phyloP scores from a whole-genome alignment of 331 rosid species.

The Quercus tomentella region DNA sequence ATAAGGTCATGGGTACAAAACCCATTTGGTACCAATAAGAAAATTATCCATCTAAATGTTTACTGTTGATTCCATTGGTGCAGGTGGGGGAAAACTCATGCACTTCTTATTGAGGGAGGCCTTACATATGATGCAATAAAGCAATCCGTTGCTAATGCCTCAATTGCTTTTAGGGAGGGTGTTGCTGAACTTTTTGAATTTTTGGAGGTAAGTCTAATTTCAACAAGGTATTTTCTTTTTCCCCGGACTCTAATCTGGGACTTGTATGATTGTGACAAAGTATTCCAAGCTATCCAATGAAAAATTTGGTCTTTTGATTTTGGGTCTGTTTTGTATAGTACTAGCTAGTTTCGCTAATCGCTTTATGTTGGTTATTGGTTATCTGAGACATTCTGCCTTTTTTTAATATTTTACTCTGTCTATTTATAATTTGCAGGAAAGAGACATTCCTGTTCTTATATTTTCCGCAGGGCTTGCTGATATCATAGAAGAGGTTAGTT shows the following conservation, averaged over 20 bases:
- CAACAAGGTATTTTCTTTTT: neutral
- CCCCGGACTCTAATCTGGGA: neutral
- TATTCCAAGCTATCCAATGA: neutral
- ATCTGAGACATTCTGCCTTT: neutral
- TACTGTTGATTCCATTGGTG: conserved; percentile 10
- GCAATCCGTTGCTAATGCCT: conserved; percentile 70
- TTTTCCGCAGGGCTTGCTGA: conserved; percentile 98
- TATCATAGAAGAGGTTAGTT: conserved; percentile 85
- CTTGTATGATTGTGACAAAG: neutral
- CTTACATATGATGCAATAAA: conserved; percentile 62
- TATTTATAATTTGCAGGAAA: conserved; percentile 50
- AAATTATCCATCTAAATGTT: too few relatives aligned
- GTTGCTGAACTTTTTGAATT: conserved; percentile 74
- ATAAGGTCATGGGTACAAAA: neutral
- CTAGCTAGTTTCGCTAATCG: neutral
- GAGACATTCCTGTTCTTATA: conserved; percentile 77
- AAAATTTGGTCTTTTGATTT: neutral
- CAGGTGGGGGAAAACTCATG: conserved; percentile 94
- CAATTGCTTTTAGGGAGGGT: conserved; percentile 90
- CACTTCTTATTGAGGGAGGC: conserved; percentile 87
- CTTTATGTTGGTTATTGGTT: neutral
- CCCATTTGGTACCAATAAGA: too few relatives aligned
- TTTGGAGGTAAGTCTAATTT: conserved; percentile 52
- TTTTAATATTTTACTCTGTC: conserved; percentile 3
- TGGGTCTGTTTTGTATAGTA: neutral